Conservation (phyloP, 768 basidiomycete genomes). For the Lactarius trivialis region DNA sequence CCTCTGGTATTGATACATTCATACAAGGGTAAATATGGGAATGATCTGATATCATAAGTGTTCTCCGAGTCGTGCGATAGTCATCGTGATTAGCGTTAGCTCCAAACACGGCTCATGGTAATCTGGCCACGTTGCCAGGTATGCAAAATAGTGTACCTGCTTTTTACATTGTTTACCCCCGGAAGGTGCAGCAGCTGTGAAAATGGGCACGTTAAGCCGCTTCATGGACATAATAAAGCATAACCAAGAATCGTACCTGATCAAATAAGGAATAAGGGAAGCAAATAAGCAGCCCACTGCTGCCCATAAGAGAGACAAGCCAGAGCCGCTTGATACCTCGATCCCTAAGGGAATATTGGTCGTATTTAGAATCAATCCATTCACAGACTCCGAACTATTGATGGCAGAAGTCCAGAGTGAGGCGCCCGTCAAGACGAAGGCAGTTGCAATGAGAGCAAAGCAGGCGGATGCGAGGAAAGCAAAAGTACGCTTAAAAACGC, state of each 20-base stretch:
- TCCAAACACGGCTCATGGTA: slow-evolving; percentile 9
- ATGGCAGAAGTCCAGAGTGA: slow-evolving; percentile 75
- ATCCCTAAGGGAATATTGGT: slow-evolving; percentile 51
- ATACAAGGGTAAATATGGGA: slow-evolving; percentile 15
- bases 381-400: slow-evolving; percentile 55
- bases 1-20: slow-evolving; percentile 15
- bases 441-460: slow-evolving; percentile 51
- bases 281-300: slow-evolving; percentile 59
- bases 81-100: slow-evolving; percentile 2
- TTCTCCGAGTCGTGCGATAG: slow-evolving; percentile 4
- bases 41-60: slow-evolving; percentile 12
- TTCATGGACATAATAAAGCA: not conserved
- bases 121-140: not conserved
- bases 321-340: slow-evolving; percentile 52
- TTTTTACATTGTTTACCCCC: slow-evolving; percentile 39
- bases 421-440: slow-evolving; percentile 62
- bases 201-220: not conserved
- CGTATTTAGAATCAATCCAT: slow-evolving; percentile 40
- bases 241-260: slow-evolving; percentile 46
- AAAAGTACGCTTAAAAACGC: slow-evolving; percentile 54
- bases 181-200: slow-evolving; percentile 73
- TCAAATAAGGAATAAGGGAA: slow-evolving; percentile 68
- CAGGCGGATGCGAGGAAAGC: slow-evolving; percentile 64
- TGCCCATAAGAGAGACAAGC: slow-evolving; percentile 65
- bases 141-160: not conserved